These are phyloP conservation scores for Anthoceros angustus DNA, from an alignment of 225 moss, liverwort and hornwort species.

Conservation along the genomic window DNA sequence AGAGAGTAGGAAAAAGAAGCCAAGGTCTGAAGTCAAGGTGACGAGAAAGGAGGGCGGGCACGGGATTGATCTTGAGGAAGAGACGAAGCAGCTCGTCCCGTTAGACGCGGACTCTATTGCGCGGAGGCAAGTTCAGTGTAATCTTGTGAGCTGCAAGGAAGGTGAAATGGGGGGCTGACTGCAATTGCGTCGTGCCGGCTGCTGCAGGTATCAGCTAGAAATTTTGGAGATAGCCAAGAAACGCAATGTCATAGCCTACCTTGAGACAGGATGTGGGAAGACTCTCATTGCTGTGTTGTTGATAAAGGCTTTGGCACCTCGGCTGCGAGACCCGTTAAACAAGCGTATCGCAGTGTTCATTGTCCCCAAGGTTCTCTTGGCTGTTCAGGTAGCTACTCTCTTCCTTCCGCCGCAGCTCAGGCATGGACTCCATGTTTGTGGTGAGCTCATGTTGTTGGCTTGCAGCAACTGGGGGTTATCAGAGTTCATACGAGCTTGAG, in stretches of 20 bases:
- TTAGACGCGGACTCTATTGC: background rate
- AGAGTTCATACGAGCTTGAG: constrained; percentile 70
- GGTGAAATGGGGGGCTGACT: background rate
- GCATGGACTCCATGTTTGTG: background rate
- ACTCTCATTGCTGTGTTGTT: constrained; percentile 81
- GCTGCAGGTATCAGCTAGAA: constrained; percentile 71
- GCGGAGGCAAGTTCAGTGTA: background rate
- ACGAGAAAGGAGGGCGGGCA: background rate
- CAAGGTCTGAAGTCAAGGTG: background rate
- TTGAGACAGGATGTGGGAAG: constrained; percentile 89
- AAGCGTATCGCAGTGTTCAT: constrained; percentile 79
- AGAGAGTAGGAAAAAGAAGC: background rate
- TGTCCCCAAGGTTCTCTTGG: constrained; percentile 75
- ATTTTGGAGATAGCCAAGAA: constrained; percentile 51
- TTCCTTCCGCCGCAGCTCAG: background rate
- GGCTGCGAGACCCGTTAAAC: constrained; percentile 28
- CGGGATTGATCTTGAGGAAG: background rate
- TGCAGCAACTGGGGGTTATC: constrained; percentile 75
- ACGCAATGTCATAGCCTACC: constrained; percentile 57
- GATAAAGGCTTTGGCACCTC: constrained; percentile 58
- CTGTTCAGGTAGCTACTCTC: constrained; percentile 40
- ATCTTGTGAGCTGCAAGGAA: background rate
- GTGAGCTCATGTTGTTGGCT: background rate
- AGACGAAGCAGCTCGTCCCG: background rate
- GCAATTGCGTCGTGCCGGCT: background rate